A percentile compares a stretch with the other conserved stretches of the same genome.
These are phyloP conservation scores for Lithospermum erythrorhizon DNA, from an alignment of 257 asterid genomes.

Conservation along the genomic window DNA sequence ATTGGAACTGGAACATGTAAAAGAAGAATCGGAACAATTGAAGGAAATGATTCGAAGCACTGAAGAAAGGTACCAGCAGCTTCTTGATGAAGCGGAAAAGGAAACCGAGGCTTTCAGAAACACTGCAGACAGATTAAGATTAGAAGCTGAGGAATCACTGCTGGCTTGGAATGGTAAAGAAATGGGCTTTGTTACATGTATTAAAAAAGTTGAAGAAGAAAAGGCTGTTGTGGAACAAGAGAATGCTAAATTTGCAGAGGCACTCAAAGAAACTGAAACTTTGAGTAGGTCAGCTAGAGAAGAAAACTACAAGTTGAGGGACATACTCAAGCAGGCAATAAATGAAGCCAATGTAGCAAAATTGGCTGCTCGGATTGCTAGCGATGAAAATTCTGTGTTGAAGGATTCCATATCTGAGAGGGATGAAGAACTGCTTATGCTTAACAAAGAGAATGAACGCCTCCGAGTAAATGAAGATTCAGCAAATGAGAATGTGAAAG, in stretches of 20 bases:
- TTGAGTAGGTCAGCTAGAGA: slow-evolving; percentile 39
- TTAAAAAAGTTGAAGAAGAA: slow-evolving; percentile 65
- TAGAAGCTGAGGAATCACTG: slow-evolving; percentile 75
- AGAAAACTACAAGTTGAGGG: slow-evolving; percentile 49
- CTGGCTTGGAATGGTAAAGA: slow-evolving; percentile 84
- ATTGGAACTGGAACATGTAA: slow-evolving; percentile 29
- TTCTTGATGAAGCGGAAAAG: slow-evolving; percentile 33
- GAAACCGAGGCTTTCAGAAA: slow-evolving; percentile 44
- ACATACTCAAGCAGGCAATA: slow-evolving; percentile 66
- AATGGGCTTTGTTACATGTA: slow-evolving; percentile 64
- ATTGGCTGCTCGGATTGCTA: slow-evolving; percentile 60
- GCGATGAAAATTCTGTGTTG: slow-evolving; percentile 55
- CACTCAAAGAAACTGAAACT: slow-evolving; percentile 39
- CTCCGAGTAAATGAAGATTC: slow-evolving; percentile 53
- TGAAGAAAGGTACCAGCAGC: slow-evolving; percentile 34
- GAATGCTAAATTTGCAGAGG: slow-evolving; percentile 15
- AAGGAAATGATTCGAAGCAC: slow-evolving; percentile 27
- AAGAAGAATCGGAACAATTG: slow-evolving; percentile 30
- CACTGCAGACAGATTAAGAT: slow-evolving; percentile 49
- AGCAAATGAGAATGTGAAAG: slow-evolving; percentile 10
- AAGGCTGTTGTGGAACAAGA: slow-evolving; percentile 14
- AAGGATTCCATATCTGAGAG: slow-evolving; percentile 51
- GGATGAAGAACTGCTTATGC: slow-evolving; percentile 55
- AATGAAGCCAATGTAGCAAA: slow-evolving; percentile 73
- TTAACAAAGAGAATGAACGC: slow-evolving; percentile 50